Conservation (phyloP, 2,329 filamentous ascomycete species). For the Nemania sp. region DNA sequence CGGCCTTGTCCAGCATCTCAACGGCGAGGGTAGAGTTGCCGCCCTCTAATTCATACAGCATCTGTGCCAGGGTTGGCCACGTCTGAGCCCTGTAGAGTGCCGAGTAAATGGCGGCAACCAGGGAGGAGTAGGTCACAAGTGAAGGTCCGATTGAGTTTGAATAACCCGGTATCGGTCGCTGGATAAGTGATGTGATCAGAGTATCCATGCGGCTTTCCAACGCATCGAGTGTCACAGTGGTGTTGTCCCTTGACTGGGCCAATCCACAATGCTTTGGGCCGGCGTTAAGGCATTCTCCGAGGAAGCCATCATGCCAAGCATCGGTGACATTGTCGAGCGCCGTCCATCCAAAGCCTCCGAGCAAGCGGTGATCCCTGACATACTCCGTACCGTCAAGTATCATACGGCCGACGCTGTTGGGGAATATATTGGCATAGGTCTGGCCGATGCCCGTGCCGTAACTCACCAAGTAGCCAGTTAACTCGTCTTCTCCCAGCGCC, state of each 20-base stretch:
- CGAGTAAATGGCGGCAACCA: constrained; percentile 47
- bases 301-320: constrained; percentile 55
- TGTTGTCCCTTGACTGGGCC: constrained; percentile 41
- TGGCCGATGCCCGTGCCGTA: constrained; percentile 59
- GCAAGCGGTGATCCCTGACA: constrained; percentile 49
- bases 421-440: constrained; percentile 57
- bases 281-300: constrained; percentile 55
- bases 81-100: constrained; percentile 49
- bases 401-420: constrained; percentile 51
- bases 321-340: constrained; percentile 55
- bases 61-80: constrained; percentile 49
- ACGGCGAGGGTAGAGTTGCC: constrained; percentile 51
- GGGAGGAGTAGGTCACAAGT: constrained; percentile 50
- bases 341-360: constrained; percentile 53
- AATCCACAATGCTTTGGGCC: constrained; percentile 52
- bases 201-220: constrained; percentile 48
- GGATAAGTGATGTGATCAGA: constrained; percentile 45
- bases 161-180: constrained; percentile 47
- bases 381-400: constrained; percentile 56
- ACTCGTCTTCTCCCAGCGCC: constrained; percentile 50
- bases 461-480: constrained; percentile 55
- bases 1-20: constrained; percentile 43
- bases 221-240: constrained; percentile 41
- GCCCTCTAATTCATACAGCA: constrained; percentile 49
- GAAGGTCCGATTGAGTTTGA: constrained; percentile 47